These are phyloP conservation scores for Dendrobium huoshanense DNA, from an alignment of 106 monocot genomes.

Conservation along the genomic window DNA sequence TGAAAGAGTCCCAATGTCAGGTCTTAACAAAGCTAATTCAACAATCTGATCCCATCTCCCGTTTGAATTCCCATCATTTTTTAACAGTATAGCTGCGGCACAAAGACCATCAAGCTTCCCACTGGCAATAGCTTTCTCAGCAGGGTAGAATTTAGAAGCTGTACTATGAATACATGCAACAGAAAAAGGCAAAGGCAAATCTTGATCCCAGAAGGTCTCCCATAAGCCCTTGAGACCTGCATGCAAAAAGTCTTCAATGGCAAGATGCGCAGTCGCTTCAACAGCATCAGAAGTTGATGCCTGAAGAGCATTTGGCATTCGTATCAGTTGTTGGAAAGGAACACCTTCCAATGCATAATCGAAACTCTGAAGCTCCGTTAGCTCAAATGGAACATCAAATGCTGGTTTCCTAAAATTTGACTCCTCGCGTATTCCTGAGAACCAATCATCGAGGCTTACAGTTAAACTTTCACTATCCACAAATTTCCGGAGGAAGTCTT, in stretches of 20 bases:
- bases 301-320: constrained; percentile 93
- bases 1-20: constrained; percentile 64
- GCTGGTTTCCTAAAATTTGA: constrained; percentile 36
- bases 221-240: constrained; percentile 89
- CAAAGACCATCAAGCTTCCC: constrained; percentile 85
- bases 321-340: constrained; percentile 81
- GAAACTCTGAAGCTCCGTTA: constrained; percentile 81
- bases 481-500: constrained; percentile 82
- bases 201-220: constrained; percentile 86
- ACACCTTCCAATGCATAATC: constrained; percentile 93
- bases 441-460: constrained; percentile 74
- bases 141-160: constrained; percentile 84
- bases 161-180: constrained; percentile 89
- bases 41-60: constrained; percentile 96
- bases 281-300: constrained; percentile 79
- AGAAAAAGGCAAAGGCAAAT: constrained; percentile 63
- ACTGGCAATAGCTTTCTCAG: constrained; percentile 86
- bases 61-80: constrained; percentile 37
- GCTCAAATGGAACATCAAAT: constrained; percentile 80
- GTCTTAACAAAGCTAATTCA: constrained; percentile 72
- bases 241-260: constrained; percentile 94
- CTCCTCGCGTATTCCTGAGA: constrained; percentile 49
- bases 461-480: constrained; percentile 84
- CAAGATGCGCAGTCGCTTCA: constrained; percentile 87
- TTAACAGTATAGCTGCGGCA: constrained; percentile 72